phyloP scores from a whole-genome alignment of 768 basidiomycete genomes.

The Naematelia encephala region DNA sequence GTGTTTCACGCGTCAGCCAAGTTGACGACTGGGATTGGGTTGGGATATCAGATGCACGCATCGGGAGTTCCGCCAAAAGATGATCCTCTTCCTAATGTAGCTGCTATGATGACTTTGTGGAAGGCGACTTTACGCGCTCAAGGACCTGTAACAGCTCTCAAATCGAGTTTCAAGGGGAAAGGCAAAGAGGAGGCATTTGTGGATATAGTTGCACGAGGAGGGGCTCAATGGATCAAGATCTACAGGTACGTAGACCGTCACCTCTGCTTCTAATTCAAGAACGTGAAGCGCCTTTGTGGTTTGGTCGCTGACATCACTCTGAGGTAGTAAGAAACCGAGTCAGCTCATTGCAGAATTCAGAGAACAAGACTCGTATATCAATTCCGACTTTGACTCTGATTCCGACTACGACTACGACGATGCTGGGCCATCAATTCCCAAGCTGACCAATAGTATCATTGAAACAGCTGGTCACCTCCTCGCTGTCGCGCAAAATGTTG shows the following conservation, averaged over 20 bases:
- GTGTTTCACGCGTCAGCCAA: background rate
- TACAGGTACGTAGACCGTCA: constrained; percentile 65
- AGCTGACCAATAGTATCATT: constrained; percentile 68
- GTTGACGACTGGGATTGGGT: too few species aligned
- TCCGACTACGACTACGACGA: constrained; percentile 12
- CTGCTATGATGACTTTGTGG: background rate
- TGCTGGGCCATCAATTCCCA: background rate
- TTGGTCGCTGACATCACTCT: background rate
- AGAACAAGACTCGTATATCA: constrained; percentile 76
- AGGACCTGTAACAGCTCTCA: background rate
- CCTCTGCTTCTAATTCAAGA: background rate
- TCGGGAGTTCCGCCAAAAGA: background rate
- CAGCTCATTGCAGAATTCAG: constrained; percentile 74
- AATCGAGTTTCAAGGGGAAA: constrained; percentile 1
- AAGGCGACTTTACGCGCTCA: background rate
- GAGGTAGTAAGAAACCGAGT: constrained; percentile 65
- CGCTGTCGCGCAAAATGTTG: constrained; percentile 62
- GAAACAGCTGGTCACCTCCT: constrained; percentile 66
- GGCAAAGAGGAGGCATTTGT: constrained; percentile 51
- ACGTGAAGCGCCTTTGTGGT: background rate
- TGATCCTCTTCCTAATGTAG: background rate
- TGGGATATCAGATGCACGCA: background rate
- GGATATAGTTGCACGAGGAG: constrained; percentile 74
- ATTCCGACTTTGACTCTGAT: constrained; percentile 58
- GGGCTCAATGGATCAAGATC: constrained; percentile 72